phyloP scores from a whole-genome alignment of 2,329 filamentous ascomycete species.

The Aaosphaeria pasadenensis region DNA sequence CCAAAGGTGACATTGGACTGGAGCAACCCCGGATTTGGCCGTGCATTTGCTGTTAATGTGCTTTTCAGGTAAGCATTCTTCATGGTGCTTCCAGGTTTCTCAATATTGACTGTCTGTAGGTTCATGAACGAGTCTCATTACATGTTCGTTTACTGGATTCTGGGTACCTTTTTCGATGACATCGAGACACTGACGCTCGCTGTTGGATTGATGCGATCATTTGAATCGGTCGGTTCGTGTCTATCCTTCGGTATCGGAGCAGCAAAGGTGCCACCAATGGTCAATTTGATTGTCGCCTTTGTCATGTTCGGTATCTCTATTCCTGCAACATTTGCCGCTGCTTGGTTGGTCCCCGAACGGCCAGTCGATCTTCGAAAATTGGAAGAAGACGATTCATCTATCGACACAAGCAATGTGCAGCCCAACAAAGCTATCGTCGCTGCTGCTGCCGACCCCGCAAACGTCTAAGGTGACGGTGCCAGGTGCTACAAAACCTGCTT shows the following conservation, averaged over 20 bases:
- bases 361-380: conserved; percentile 10
- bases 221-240: conserved; percentile 49
- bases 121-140: conserved; percentile 52
- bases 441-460: background rate
- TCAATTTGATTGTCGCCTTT: conserved; percentile 49
- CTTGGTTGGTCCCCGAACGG: conserved; percentile 18
- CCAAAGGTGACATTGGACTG: conserved; percentile 46
- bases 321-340: conserved; percentile 21
- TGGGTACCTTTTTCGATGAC: conserved; percentile 52
- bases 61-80: conserved; percentile 39
- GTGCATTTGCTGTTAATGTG: conserved; percentile 49
- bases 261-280: conserved; percentile 44
- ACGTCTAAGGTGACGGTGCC: background rate
- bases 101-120: conserved; percentile 1
- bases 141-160: conserved; percentile 53
- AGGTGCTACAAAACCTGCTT: too few relatives aligned
- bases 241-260: conserved; percentile 50
- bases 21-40: conserved; percentile 43
- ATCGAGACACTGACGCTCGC: conserved; percentile 51
- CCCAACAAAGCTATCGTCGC: background rate
- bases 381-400: background rate
- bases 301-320: conserved; percentile 46
- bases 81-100: background rate
- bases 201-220: conserved; percentile 48
- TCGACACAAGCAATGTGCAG: background rate